Evolutionary conservation across 495 filamentous ascomycete species (phyloP).

Genomic region (Neurospora hispaniola): DNA sequence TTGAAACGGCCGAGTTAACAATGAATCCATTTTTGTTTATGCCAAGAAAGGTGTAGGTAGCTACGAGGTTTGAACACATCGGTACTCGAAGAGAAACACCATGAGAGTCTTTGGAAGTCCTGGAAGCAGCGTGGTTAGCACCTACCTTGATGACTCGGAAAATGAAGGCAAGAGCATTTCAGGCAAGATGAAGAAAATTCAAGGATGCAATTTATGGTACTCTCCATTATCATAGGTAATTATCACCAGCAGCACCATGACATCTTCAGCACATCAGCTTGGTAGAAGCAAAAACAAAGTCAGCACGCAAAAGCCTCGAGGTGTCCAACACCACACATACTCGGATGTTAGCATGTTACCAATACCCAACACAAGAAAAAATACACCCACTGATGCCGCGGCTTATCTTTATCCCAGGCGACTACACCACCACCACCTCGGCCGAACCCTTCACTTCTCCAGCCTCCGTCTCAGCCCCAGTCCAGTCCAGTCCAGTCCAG

Average conservation of each 20-base stretch:
- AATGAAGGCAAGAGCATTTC: neutral
- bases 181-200: neutral
- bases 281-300: neutral
- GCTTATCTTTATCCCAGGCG: neutral
- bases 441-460: neutral
- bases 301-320: neutral
- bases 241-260: neutral
- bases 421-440: neutral
- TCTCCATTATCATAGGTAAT: neutral
- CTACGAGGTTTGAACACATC: neutral
- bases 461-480: neutral
- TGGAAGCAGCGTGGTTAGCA: neutral
- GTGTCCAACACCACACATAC: neutral
- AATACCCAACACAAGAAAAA: neutral
- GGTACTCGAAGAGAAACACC: neutral
- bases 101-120: neutral
- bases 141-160: neutral
- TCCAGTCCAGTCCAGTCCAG: too few relatives aligned
- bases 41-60: neutral
- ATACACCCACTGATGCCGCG: neutral
- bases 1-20: too few relatives aligned
- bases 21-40: too few relatives aligned
- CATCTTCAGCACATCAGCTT: neutral
- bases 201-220: neutral
- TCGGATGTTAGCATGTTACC: neutral